Conservation (phyloP, 2,329 filamentous ascomycete species). For the Harringtonia lauricola region DNA sequence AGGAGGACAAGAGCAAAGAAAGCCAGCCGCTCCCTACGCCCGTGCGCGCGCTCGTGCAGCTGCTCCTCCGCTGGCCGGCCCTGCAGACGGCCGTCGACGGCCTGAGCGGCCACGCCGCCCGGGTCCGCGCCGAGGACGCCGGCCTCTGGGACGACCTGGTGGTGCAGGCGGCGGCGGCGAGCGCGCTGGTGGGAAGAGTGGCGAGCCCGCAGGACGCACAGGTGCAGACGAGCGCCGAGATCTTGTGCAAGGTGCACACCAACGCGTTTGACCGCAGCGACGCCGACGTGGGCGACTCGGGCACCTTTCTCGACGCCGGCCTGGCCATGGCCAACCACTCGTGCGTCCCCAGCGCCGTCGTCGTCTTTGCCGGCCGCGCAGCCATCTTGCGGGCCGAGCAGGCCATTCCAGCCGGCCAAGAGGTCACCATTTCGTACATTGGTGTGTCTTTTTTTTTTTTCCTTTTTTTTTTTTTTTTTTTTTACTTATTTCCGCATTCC, state of each 20-base stretch:
- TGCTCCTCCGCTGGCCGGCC: slow-evolving; percentile 27
- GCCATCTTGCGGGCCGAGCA: slow-evolving; percentile 39
- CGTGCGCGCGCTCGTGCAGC: slow-evolving; percentile 40
- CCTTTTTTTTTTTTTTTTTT: not conserved
- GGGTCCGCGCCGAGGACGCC: slow-evolving; percentile 20
- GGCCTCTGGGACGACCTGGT: slow-evolving; percentile 35
- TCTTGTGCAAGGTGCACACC: slow-evolving; percentile 49
- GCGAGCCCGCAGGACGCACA: slow-evolving; percentile 22
- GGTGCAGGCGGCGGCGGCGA: slow-evolving; percentile 37
- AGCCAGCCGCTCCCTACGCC: slow-evolving; percentile 36
- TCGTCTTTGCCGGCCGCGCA: slow-evolving; percentile 41
- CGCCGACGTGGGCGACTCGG: slow-evolving; percentile 37
- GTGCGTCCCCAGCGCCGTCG: slow-evolving; percentile 47
- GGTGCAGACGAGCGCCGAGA: slow-evolving; percentile 25
- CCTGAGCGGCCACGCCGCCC: slow-evolving; percentile 35
- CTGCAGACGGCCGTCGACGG: slow-evolving; percentile 20
- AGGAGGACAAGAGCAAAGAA: not conserved
- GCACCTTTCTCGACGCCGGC: slow-evolving; percentile 43
- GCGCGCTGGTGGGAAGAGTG: slow-evolving; percentile 31
- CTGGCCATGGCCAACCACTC: slow-evolving; percentile 53
- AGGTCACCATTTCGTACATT: slow-evolving; percentile 52
- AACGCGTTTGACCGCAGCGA: slow-evolving; percentile 51
- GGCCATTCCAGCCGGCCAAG: slow-evolving; percentile 38
- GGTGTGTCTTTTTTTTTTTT: slow-evolving; percentile 24
- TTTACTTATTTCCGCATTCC: not conserved